These are phyloP conservation scores for Gonapodya sp. DNA, from an alignment of 192 early-diverging fungal species.

Conservation along the genomic window DNA sequence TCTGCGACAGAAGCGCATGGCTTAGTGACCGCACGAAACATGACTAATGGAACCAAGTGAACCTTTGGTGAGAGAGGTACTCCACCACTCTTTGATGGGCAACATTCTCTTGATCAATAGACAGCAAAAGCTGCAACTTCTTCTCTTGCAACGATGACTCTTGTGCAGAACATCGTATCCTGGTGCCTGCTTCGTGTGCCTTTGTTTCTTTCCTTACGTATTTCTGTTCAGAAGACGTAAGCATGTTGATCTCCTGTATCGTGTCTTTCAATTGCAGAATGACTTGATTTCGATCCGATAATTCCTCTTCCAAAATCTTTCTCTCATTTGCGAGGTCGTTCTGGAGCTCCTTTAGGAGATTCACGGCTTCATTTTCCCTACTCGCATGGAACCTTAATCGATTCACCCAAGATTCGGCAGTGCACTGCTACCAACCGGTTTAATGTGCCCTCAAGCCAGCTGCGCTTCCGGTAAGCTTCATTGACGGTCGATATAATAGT, in stretches of 20 bases:
- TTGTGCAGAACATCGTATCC: constrained; percentile 27
- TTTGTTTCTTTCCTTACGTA: constrained; percentile 57
- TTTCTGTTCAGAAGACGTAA: constrained; percentile 47
- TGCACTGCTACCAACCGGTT: constrained; percentile 23
- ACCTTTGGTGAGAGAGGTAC: constrained; percentile 23
- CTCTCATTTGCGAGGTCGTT: constrained; percentile 41
- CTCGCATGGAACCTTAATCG: neutral
- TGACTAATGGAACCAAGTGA: neutral
- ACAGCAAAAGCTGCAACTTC: constrained; percentile 25
- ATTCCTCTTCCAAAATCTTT: constrained; percentile 42
- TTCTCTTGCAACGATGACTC: constrained; percentile 26
- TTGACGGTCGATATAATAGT: constrained; percentile 38
- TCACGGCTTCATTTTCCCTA: constrained; percentile 40
- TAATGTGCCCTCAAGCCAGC: constrained; percentile 47
- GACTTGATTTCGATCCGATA: constrained; percentile 43
- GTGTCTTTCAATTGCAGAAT: constrained; percentile 58
- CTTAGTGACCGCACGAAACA: no score
- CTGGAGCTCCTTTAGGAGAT: constrained; percentile 38
- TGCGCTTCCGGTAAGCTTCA: constrained; percentile 46
- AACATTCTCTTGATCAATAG: constrained; percentile 32
- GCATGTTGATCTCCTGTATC: constrained; percentile 51
- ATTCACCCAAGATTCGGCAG: constrained; percentile 7
- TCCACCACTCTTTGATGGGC: constrained; percentile 46
- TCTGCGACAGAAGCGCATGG: constrained; percentile 25
- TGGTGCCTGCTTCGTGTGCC: constrained; percentile 45